Evolutionary conservation across 179 eudicot species (phyloP), one percentile per base, ranked within the genome.

Genomic region (Drosera spatulata): DNA sequence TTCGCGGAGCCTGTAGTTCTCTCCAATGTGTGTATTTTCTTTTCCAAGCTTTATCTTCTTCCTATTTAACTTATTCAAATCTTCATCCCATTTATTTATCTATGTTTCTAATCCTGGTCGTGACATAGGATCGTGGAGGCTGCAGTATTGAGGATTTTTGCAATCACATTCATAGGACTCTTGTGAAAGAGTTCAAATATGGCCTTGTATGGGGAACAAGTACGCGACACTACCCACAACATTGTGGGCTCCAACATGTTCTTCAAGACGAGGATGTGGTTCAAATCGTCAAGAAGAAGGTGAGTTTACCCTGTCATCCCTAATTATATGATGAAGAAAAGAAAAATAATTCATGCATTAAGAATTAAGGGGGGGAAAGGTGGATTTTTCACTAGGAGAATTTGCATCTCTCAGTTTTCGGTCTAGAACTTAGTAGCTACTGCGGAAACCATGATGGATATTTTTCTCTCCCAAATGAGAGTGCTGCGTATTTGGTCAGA

Each of bases 211-310:
- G 99, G 99, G 99, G 99, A 41, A 75, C 66, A 39, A 86, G 99
- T 80, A 90, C 95, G 45, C 90, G 97, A 74, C 99, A 93, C 60
- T 85, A 81, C 67, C 99, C 99, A 8, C 99, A 93, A 69, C 93
- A 93, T 69, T 93, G 99, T 83, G 99, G 99, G 44, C 86, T 81
- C 22, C 56, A 81, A 74, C 99, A 93, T 61, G 55, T 55, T 63
- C 96, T 94, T 82, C 80, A 77, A 40, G 99, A 94, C 70, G 99
- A 94, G 77, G 99, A 94, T 72, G 99, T 94, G n/a, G 99, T 94
- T 51, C 99, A 94, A 66, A 77, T 94, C 59, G 99, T 94, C 39
- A 94, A 90, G 79, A 94, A 90, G 72, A 94, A 94, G 96, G 99
- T 86, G 60, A 2, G 61, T 74, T 58, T 48, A 50, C 13, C 33